Evolutionary conservation across 257 asterid species (phyloP).

Genomic region (Catharanthus roseus): DNA sequence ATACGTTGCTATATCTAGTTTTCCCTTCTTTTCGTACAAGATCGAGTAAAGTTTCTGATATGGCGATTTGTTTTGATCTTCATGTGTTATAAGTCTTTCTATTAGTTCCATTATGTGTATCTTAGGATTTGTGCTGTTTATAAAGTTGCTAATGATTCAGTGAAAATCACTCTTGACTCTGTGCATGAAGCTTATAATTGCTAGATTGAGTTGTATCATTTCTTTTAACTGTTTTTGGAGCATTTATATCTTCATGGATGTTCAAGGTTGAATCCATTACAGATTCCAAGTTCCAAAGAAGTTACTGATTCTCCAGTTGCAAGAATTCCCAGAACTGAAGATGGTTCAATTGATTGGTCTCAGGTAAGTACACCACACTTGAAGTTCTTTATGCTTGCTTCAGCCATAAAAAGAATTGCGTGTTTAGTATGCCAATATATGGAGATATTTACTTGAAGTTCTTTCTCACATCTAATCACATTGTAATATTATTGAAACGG

Average conservation of each 20-base stretch:
- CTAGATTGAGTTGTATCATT: background rate
- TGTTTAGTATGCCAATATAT: background rate
- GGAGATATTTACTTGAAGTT: background rate
- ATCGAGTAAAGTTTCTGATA: background rate
- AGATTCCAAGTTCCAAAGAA: slow-evolving; percentile 77
- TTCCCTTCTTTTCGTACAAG: background rate
- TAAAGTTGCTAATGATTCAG: background rate
- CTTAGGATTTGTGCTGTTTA: background rate
- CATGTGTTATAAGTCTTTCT: background rate
- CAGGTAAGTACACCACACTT: slow-evolving; percentile 40
- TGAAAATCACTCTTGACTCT: background rate
- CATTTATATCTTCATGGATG: background rate
- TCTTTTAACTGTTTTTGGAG: background rate
- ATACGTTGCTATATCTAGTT: background rate
- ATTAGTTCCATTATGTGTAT: background rate
- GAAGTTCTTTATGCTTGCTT: background rate
- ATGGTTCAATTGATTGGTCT: slow-evolving; percentile 90
- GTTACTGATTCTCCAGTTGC: slow-evolving; percentile 53
- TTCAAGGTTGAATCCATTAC: slow-evolving; percentile 21
- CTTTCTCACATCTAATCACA: background rate
- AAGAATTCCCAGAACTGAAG: slow-evolving; percentile 68
- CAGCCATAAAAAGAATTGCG: slow-evolving; percentile 2
- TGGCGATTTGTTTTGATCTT: background rate
- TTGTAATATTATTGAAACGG: background rate
- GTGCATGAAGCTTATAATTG: background rate